phyloP scores from a whole-genome alignment of 2,329 filamentous ascomycete genomes.

The Claviceps citrina region DNA sequence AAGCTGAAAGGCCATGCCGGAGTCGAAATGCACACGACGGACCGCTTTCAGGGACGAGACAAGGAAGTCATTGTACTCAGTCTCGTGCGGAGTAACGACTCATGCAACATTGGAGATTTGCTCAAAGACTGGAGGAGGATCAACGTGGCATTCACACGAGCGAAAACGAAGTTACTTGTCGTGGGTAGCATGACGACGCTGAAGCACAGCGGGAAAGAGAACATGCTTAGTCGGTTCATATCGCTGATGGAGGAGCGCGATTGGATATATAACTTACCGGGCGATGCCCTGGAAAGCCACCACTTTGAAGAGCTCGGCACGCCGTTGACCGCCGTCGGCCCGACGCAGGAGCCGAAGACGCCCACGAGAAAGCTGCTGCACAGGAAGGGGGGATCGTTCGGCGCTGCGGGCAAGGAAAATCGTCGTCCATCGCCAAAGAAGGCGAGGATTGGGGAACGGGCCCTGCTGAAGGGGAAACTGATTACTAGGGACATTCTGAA shows the following conservation, averaged over 20 bases:
- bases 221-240: slow-evolving; percentile 65
- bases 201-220: slow-evolving; percentile 53
- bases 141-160: slow-evolving; percentile 89
- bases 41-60: slow-evolving; percentile 91
- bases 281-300: slow-evolving; percentile 50
- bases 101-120: slow-evolving; percentile 71
- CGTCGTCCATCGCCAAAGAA: slow-evolving; percentile 34
- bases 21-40: slow-evolving; percentile 91
- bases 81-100: slow-evolving; percentile 75
- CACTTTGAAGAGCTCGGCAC: slow-evolving; percentile 44
- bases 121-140: slow-evolving; percentile 84
- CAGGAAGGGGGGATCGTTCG: slow-evolving; percentile 7
- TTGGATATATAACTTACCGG: slow-evolving; percentile 67
- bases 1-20: slow-evolving; percentile 43
- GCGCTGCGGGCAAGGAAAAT: slow-evolving; percentile 28
- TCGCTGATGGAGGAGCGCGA: slow-evolving; percentile 56
- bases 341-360: slow-evolving; percentile 11
- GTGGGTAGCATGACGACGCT: slow-evolving; percentile 71
- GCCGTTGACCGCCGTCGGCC: slow-evolving; percentile 21
- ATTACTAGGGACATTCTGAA: slow-evolving; percentile 67
- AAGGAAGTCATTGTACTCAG: slow-evolving; percentile 84
- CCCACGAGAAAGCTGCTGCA: slow-evolving; percentile 17
- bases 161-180: slow-evolving; percentile 80
- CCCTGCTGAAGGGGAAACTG: slow-evolving; percentile 49
- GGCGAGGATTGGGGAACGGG: slow-evolving; percentile 43